These are phyloP conservation scores for Trichophaea hybrida DNA, from an alignment of 2,329 filamentous ascomycete genomes.

Conservation along the genomic window DNA sequence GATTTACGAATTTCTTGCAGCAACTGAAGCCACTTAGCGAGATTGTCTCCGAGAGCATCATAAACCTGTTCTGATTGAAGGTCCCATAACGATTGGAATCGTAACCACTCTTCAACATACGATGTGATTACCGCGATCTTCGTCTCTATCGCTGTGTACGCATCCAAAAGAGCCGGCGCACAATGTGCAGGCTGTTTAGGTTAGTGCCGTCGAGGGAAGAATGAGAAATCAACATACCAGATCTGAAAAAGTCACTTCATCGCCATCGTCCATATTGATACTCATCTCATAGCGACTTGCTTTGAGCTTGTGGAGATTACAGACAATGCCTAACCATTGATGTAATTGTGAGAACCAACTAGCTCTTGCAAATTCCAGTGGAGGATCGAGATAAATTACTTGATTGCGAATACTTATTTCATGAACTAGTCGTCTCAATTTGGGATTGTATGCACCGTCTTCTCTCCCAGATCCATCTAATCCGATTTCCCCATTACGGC, in stretches of 20 bases:
- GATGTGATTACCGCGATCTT: slow-evolving; percentile 64
- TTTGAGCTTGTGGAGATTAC: slow-evolving; percentile 86
- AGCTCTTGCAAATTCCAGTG: slow-evolving; percentile 76
- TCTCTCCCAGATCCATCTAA: slow-evolving; percentile 25
- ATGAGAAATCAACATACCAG: slow-evolving; percentile 33
- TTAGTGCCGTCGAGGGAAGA: not conserved
- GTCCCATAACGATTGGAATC: slow-evolving; percentile 98
- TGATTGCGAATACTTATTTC: slow-evolving; percentile 98
- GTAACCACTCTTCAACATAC: slow-evolving; percentile 96
- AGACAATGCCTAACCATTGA: slow-evolving; percentile 82
- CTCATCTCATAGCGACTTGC: slow-evolving; percentile 89
- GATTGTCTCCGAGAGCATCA: slow-evolving; percentile 75
- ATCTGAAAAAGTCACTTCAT: slow-evolving; percentile 61
- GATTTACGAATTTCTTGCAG: slow-evolving; percentile 96
- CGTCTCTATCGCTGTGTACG: slow-evolving; percentile 70
- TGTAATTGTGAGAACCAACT: slow-evolving; percentile 90
- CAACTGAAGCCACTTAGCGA: slow-evolving; percentile 84
- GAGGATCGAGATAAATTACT: slow-evolving; percentile 89
- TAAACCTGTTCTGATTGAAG: slow-evolving; percentile 92
- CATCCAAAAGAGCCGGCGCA: slow-evolving; percentile 60
- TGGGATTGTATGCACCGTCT: slow-evolving; percentile 38
- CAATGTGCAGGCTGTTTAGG: slow-evolving; percentile 51
- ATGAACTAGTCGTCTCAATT: slow-evolving; percentile 61
- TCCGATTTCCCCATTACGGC: slow-evolving; percentile 32
- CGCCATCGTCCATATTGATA: slow-evolving; percentile 49